Conservation (phyloP, 2,329 filamentous ascomycete species). For the Alternaria novae-zelandiae region DNA sequence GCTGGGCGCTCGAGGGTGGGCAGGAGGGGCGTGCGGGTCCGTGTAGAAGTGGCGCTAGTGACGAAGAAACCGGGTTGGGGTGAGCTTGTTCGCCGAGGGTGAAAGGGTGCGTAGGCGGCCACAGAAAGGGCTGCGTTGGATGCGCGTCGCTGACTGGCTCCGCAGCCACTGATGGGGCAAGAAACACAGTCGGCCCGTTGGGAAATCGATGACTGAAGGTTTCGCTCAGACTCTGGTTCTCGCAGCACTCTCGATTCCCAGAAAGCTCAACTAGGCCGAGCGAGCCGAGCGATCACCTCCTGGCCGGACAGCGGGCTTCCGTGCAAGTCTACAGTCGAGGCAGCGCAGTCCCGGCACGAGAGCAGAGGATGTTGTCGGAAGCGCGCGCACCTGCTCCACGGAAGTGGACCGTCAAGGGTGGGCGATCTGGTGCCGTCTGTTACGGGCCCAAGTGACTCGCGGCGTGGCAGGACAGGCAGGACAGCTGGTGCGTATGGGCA, state of each 20-base stretch:
- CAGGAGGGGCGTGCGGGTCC: conserved; percentile 24
- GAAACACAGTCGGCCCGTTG: conserved; percentile 42
- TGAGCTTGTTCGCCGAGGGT: conserved; percentile 30
- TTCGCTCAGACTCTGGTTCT: conserved; percentile 27
- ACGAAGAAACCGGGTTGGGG: conserved; percentile 22
- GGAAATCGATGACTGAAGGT: conserved; percentile 30
- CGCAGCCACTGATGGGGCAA: conserved; percentile 12
- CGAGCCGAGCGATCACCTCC: conserved; percentile 44
- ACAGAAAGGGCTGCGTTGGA: conserved; percentile 19
- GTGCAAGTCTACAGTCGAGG: conserved; percentile 16
- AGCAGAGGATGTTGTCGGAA: conserved; percentile 3
- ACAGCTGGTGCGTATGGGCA: conserved; percentile 9
- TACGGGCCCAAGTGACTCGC: conserved; percentile 28
- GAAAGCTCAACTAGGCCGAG: conserved; percentile 43
- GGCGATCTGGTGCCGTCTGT: conserved; percentile 18
- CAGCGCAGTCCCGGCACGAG: conserved; percentile 3
- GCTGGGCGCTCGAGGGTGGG: conserved; percentile 19
- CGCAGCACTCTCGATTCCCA: conserved; percentile 31
- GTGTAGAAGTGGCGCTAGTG: conserved; percentile 22
- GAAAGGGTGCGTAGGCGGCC: conserved; percentile 25
- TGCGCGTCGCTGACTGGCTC: conserved; percentile 23
- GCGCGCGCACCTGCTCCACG: conserved; percentile 9
- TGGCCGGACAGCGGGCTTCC: conserved; percentile 42
- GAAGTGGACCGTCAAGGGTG: conserved; percentile 10
- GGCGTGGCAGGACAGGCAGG: conserved; percentile 9